phyloP scores from a whole-genome alignment of 2,329 filamentous ascomycete genomes.

The Grosmannia clavigera region DNA sequence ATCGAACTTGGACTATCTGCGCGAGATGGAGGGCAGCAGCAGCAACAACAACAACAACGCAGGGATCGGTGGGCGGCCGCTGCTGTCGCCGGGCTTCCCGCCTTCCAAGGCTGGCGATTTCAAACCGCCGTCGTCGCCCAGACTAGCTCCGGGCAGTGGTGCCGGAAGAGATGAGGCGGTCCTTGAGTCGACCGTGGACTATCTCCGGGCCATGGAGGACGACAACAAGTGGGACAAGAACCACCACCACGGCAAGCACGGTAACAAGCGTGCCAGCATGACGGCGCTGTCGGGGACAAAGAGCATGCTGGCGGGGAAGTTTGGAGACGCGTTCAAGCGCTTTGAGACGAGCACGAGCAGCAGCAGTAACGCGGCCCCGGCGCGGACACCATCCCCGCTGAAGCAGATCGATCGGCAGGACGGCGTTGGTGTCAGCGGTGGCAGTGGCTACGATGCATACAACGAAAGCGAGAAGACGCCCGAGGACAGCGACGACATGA shows the following conservation, averaged over 20 bases:
- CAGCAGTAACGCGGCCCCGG: slow-evolving; percentile 19
- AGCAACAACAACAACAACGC: neutral
- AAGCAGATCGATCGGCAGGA: slow-evolving; percentile 35
- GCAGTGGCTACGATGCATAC: slow-evolving; percentile 53
- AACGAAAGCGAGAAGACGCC: slow-evolving; percentile 53
- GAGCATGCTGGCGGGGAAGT: slow-evolving; percentile 72
- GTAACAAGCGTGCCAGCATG: slow-evolving; percentile 60
- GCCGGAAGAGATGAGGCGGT: slow-evolving; percentile 42
- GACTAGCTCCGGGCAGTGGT: slow-evolving; percentile 21
- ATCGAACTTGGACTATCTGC: slow-evolving; percentile 69
- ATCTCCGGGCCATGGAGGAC: slow-evolving; percentile 48
- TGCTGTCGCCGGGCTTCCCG: slow-evolving; percentile 16
- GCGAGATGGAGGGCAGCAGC: slow-evolving; percentile 49
- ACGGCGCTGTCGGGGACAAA: slow-evolving; percentile 63
- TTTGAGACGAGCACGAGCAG: slow-evolving; percentile 48
- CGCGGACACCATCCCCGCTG: slow-evolving; percentile 35
- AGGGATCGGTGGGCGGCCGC: slow-evolving; percentile 7
- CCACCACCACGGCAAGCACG: slow-evolving; percentile 25
- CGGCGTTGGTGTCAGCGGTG: slow-evolving; percentile 56
- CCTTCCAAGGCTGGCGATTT: slow-evolving; percentile 23
- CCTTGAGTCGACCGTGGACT: slow-evolving; percentile 72
- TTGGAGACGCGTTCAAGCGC: slow-evolving; percentile 85
- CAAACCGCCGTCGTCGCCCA: slow-evolving; percentile 30
- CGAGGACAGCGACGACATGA: slow-evolving; percentile 58
- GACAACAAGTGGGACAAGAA: slow-evolving; percentile 51